Evolutionary conservation across 2,329 filamentous ascomycete genomes (phyloP).

Genomic region (Ampelomyces quisqualis): DNA sequence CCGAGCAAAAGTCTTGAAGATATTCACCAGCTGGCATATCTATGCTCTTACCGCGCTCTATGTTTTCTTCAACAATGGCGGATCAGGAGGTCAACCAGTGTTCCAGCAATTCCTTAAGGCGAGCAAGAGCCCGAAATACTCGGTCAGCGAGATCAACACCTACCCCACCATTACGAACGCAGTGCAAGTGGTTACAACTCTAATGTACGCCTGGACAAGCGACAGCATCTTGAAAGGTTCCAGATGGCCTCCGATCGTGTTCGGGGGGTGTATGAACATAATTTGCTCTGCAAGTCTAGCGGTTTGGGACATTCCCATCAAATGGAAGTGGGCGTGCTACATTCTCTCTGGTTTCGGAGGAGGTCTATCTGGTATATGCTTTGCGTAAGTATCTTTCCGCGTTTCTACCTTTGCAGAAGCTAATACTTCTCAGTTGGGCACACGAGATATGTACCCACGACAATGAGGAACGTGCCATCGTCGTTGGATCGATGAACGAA

Average conservation of each 20-base stretch:
- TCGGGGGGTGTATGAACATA: slow-evolving; percentile 49
- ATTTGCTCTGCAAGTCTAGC: slow-evolving; percentile 50
- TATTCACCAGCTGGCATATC: slow-evolving; percentile 66
- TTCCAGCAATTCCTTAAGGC: slow-evolving; percentile 54
- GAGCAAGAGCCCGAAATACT: slow-evolving; percentile 49
- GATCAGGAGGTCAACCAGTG: slow-evolving; percentile 53
- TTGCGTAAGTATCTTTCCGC: slow-evolving; percentile 39
- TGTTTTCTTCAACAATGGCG: slow-evolving; percentile 64
- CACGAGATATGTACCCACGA: slow-evolving; percentile 58
- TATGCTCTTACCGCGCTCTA: slow-evolving; percentile 61
- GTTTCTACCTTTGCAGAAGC: neutral
- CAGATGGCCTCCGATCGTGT: slow-evolving; percentile 65
- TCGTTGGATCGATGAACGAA: slow-evolving; percentile 67
- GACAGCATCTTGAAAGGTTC: slow-evolving; percentile 61
- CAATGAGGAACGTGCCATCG: slow-evolving; percentile 66
- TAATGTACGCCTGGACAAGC: slow-evolving; percentile 66
- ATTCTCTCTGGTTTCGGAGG: slow-evolving; percentile 54
- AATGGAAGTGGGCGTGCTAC: slow-evolving; percentile 66
- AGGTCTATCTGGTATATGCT: slow-evolving; percentile 52
- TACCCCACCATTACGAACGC: slow-evolving; percentile 54
- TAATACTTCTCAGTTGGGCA: slow-evolving; percentile 42
- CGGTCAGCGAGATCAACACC: slow-evolving; percentile 57
- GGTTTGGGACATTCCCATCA: slow-evolving; percentile 50
- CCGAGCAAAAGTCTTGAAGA: slow-evolving; percentile 57
- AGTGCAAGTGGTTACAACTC: slow-evolving; percentile 59